Evolutionary conservation across 495 filamentous ascomycete species (phyloP).

Genomic region (Mytilinidion resinicola): DNA sequence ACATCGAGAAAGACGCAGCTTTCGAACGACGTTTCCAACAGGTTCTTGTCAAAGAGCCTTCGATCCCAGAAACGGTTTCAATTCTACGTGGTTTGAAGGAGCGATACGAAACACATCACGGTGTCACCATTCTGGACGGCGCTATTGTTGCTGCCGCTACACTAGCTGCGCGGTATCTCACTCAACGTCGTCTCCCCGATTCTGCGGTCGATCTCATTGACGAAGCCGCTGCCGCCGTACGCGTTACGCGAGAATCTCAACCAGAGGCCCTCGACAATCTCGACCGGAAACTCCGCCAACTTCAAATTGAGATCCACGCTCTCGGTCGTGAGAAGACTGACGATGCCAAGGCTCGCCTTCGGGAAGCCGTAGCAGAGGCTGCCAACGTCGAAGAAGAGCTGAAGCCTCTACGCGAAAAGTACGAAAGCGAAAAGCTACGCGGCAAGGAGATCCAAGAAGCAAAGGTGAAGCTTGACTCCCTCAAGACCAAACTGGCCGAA

Average conservation of each 20-base stretch:
- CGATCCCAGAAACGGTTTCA: slow-evolving; percentile 83
- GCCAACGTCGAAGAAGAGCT: slow-evolving; percentile 90
- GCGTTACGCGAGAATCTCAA: slow-evolving; percentile 90
- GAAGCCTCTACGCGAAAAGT: slow-evolving; percentile 86
- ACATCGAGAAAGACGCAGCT: slow-evolving; percentile 96
- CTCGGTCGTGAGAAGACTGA: slow-evolving; percentile 91
- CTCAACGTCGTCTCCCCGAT: slow-evolving; percentile 82
- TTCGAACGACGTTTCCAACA: slow-evolving; percentile 99
- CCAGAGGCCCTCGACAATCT: slow-evolving; percentile 91
- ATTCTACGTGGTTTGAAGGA: slow-evolving; percentile 96
- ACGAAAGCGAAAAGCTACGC: slow-evolving; percentile 82
- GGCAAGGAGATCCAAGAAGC: slow-evolving; percentile 88
- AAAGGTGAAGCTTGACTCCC: slow-evolving; percentile 86
- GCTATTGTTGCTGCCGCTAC: slow-evolving; percentile 88
- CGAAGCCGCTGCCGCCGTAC: slow-evolving; percentile 89
- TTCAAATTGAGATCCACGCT: slow-evolving; percentile 95
- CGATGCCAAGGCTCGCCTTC: slow-evolving; percentile 73
- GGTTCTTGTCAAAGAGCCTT: slow-evolving; percentile 88
- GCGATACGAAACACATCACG: slow-evolving; percentile 95
- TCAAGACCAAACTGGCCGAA: slow-evolving; percentile 86
- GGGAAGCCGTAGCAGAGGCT: slow-evolving; percentile 77
- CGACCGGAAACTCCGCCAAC: slow-evolving; percentile 77
- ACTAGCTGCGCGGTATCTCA: slow-evolving; percentile 86
- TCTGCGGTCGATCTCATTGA: slow-evolving; percentile 95
- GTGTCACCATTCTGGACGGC: slow-evolving; percentile 88